Conservation (phyloP, 495 filamentous ascomycete genomes). For the Astrothelium macrocarpum region DNA sequence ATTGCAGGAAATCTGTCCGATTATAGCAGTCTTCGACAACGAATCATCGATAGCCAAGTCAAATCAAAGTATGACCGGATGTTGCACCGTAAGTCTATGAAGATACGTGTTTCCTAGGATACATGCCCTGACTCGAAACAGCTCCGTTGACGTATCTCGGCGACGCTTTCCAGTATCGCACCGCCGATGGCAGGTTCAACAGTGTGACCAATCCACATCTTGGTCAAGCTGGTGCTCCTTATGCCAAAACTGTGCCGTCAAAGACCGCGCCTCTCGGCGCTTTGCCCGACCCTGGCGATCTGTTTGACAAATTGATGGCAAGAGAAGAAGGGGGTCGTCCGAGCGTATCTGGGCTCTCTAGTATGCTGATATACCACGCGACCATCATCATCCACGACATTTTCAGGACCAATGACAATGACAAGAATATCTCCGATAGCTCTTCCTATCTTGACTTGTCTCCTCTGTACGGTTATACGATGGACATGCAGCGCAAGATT, state of each 20-base stretch:
- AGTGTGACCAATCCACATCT: slow-evolving; percentile 48
- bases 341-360: slow-evolving; percentile 46
- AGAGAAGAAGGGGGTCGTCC: slow-evolving; percentile 21
- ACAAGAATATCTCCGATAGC: slow-evolving; percentile 45
- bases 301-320: slow-evolving; percentile 42
- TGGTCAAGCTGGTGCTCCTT: slow-evolving; percentile 47
- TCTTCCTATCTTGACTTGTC: slow-evolving; percentile 52
- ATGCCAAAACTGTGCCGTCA: slow-evolving; percentile 27
- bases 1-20: slow-evolving; percentile 5
- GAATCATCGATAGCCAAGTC: slow-evolving; percentile 6
- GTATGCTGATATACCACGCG: slow-evolving; percentile 51
- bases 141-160: slow-evolving; percentile 42
- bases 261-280: slow-evolving; percentile 6
- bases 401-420: slow-evolving; percentile 48
- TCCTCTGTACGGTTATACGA: slow-evolving; percentile 47
- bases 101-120: not conserved
- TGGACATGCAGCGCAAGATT: slow-evolving; percentile 48
- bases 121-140: slow-evolving; percentile 3
- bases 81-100: slow-evolving; percentile 5
- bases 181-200: slow-evolving; percentile 62
- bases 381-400: slow-evolving; percentile 50
- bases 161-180: slow-evolving; percentile 56
- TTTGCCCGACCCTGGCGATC: slow-evolving; percentile 41
- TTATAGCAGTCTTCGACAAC: slow-evolving; percentile 7
- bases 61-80: slow-evolving; percentile 6